Evolutionary conservation across 2,329 filamentous ascomycete genomes (phyloP).

Genomic region (Epicoccum nigrum): DNA sequence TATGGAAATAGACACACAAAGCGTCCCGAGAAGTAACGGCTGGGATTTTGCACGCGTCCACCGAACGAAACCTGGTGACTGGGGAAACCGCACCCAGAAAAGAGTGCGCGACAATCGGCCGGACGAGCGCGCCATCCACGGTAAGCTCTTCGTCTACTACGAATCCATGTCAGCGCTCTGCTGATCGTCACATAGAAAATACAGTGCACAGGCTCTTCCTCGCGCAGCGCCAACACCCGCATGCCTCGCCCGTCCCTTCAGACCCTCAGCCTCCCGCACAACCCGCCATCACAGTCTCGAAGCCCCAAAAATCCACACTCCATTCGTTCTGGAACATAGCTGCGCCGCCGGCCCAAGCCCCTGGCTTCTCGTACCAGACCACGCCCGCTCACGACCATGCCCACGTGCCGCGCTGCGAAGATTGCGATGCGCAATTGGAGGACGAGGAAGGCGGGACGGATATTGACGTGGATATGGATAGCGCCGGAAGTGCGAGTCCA

Average conservation of each 20-base stretch:
- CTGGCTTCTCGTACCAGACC: conserved; percentile 23
- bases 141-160: conserved; percentile 42
- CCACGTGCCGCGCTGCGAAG: conserved; percentile 48
- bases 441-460: conserved; percentile 44
- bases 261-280: conserved; percentile 24
- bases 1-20: conserved; percentile 32
- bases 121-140: conserved; percentile 61
- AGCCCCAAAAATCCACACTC: conserved; percentile 52
- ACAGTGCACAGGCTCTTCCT: conserved; percentile 54
- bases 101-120: conserved; percentile 64
- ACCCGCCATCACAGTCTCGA: conserved; percentile 10
- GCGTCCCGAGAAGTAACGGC: conserved; percentile 14
- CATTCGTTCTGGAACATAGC: conserved; percentile 56
- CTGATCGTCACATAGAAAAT: conserved; percentile 42
- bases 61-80: conserved; percentile 46
- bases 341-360: conserved; percentile 36
- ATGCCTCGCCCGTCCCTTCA: conserved; percentile 37
- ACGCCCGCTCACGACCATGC: conserved; percentile 8
- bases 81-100: conserved; percentile 65
- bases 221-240: conserved; percentile 48
- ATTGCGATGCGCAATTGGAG: conserved; percentile 50
- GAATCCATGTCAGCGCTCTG: neutral
- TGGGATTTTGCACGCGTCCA: conserved; percentile 37
- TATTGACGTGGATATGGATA: conserved; percentile 46
- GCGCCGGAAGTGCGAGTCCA: conserved; percentile 30